phyloP scores from a whole-genome alignment of 345 rosid genomes.

The Salix caprea region DNA sequence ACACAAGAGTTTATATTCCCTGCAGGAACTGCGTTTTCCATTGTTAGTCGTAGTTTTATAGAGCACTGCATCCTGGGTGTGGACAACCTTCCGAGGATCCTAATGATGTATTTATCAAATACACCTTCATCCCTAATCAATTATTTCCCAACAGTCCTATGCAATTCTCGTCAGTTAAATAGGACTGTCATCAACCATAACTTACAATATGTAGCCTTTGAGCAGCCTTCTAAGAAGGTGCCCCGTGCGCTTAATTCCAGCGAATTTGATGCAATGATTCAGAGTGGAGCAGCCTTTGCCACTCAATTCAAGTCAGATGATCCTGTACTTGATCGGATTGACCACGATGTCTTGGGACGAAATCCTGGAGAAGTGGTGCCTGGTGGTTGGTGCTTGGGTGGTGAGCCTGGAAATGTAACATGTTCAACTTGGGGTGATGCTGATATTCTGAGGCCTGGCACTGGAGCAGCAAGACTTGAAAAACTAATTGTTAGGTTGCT shows the following conservation, averaged over 20 bases:
- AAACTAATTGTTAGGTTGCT: constrained; percentile 49
- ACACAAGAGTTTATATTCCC: neutral
- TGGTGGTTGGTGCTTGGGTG: constrained; percentile 98
- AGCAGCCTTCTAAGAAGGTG: constrained; percentile 36
- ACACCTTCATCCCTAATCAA: constrained; percentile 61
- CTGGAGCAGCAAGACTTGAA: constrained; percentile 75
- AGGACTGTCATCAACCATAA: constrained; percentile 66
- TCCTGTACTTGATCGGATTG: constrained; percentile 66
- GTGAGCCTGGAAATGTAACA: constrained; percentile 42
- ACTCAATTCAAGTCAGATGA: constrained; percentile 46
- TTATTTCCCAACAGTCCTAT: constrained; percentile 78
- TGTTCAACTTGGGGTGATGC: constrained; percentile 90
- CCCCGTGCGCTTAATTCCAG: constrained; percentile 45
- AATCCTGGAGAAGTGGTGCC: constrained; percentile 51
- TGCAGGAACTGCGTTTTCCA: constrained; percentile 73
- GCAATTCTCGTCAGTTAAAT: constrained; percentile 61
- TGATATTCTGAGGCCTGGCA: constrained; percentile 71
- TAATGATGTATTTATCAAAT: constrained; percentile 87
- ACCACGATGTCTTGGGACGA: constrained; percentile 62
- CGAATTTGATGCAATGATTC: constrained; percentile 59
- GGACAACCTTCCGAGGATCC: constrained; percentile 87
- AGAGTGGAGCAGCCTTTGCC: constrained; percentile 85
- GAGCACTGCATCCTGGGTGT: constrained; percentile 79
- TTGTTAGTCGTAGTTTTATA: constrained; percentile 65
- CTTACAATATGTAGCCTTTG: constrained; percentile 52